Evolutionary conservation across 208 protist species (phyloP), one percentile per base, ranked within the genome.

Genomic region (Wallacemonas sp.): DNA sequence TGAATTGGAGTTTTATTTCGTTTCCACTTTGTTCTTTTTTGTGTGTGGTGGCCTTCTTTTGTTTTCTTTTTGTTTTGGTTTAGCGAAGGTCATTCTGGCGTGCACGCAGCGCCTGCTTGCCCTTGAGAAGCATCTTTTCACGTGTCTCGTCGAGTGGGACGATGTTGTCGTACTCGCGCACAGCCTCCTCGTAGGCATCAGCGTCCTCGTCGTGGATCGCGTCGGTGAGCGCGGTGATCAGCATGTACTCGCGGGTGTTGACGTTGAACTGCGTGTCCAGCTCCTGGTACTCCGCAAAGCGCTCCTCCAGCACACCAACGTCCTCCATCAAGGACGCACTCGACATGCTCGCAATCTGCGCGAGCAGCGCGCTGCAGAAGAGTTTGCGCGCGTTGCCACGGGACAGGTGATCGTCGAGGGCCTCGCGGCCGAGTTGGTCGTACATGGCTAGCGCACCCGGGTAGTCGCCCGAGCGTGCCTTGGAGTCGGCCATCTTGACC

Each of bases 251-350:
- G 57, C 87, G 87, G 0, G 87, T 94, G 64, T 87, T 44, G 26
- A 74, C 65, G 68, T 87, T 93, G 73, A 96, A 94, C 79, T 94
- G 90, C 30, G 83, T 87, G 66, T 96, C 90, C 26, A 96, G 70
- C 43, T 88, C 80, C 63, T 96, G 87, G 49, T 89, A 94, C 52
- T 88, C 80, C 16, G 83, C 72, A 62, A 96, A 96, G 55, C 77
- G 85, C 76, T 93, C 85, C 61, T 89, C 60, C 54, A 96, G 70
- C 34, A 63, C 76, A 12, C 72, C 81, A 0, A 87, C 76, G 23
- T 83, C 83, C 65, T 92, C 87, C 69, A 81, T 74, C 61, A 93
- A 49, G 8, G 65, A 78, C 34, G 70, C 68, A 32, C 70, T 64
- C 21, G 70, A 92, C 73, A 94, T 84, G n/a, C 41, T 68, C 19